These are phyloP conservation scores for Ophiostoma triangulosporum DNA, from an alignment of 2,329 filamentous ascomycete species.

Conservation along the genomic window DNA sequence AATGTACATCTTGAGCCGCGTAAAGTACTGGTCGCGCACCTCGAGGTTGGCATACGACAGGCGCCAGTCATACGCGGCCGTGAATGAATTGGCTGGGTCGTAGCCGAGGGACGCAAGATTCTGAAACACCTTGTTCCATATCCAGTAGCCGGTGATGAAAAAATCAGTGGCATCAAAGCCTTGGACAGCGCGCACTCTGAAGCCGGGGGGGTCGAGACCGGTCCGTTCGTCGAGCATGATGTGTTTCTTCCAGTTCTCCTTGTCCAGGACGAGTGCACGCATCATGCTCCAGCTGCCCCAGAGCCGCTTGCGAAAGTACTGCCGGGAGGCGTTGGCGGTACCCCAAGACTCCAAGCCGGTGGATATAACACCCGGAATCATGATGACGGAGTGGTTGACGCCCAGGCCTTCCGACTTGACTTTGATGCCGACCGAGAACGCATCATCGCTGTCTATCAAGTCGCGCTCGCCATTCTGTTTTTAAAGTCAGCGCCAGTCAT, in stretches of 20 bases:
- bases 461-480: slow-evolving; percentile 72
- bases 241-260: slow-evolving; percentile 86
- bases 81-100: slow-evolving; percentile 65
- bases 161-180: slow-evolving; percentile 98
- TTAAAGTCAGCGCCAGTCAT: too few species aligned
- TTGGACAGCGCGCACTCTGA: slow-evolving; percentile 86
- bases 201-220: slow-evolving; percentile 75
- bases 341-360: slow-evolving; percentile 96
- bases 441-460: slow-evolving; percentile 72
- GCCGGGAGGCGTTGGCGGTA: slow-evolving; percentile 68
- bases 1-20: slow-evolving; percentile 76
- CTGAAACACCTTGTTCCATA: slow-evolving; percentile 97
- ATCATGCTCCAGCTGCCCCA: slow-evolving; percentile 99
- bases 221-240: slow-evolving; percentile 93
- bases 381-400: slow-evolving; percentile 80
- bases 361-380: slow-evolving; percentile 96
- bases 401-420: slow-evolving; percentile 66
- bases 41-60: slow-evolving; percentile 84
- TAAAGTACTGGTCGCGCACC: slow-evolving; percentile 84
- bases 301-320: slow-evolving; percentile 84
- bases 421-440: slow-evolving; percentile 80
- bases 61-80: slow-evolving; percentile 77
- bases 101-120: slow-evolving; percentile 94
- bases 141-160: slow-evolving; percentile 87
- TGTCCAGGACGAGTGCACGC: slow-evolving; percentile 83